phyloP scores from a whole-genome alignment of 352 stramenopile genomes.

The Phytophthora brassicae region DNA sequence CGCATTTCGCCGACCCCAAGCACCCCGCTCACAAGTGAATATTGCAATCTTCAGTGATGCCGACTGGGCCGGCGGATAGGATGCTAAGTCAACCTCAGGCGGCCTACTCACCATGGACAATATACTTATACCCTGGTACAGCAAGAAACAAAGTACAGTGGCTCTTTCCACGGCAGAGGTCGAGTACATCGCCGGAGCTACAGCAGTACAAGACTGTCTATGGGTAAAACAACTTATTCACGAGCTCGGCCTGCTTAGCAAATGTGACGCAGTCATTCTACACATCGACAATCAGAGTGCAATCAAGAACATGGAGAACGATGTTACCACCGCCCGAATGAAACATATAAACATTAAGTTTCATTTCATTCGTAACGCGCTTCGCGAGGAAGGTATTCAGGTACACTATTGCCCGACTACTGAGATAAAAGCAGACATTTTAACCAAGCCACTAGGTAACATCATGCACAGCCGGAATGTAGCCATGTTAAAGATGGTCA shows the following conservation, averaged over 20 bases:
- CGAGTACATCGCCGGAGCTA: constrained; percentile 6
- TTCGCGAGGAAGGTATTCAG: background rate
- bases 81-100: constrained; percentile 15
- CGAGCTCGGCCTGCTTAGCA: background rate
- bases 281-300: constrained; percentile 17
- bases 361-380: constrained; percentile 15
- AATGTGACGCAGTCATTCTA: background rate
- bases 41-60: constrained; percentile 9
- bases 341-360: constrained; percentile 24
- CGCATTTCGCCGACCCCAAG: background rate
- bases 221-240: constrained; percentile 2
- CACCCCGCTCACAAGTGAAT: background rate
- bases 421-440: constrained; percentile 2
- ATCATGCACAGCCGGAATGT: too few relatives aligned
- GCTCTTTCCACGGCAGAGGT: constrained; percentile 4
- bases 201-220: constrained; percentile 9
- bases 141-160: constrained; percentile 11
- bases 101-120: background rate
- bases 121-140: constrained; percentile 13
- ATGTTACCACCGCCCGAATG: background rate
- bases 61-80: constrained; percentile 7
- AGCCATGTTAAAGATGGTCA: too few relatives aligned
- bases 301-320: constrained; percentile 14
- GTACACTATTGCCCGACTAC: constrained; percentile 10
- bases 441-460: constrained; percentile 5